phyloP scores from a whole-genome alignment of 192 early-diverging fungal species.

The Fimicolochytrium jonesii region DNA sequence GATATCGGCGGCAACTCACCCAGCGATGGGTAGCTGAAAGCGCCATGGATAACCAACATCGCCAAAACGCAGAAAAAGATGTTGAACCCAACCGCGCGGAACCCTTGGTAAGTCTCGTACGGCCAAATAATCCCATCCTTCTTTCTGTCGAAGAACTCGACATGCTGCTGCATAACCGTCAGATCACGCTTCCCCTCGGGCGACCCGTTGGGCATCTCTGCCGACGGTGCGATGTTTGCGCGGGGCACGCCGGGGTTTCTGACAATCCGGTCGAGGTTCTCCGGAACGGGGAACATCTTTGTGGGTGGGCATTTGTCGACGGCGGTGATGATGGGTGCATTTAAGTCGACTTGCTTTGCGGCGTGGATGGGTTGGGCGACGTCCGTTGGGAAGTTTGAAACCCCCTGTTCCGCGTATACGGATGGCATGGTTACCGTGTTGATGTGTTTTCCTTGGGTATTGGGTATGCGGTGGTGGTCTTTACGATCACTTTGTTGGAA shows the following conservation, averaged over 20 bases:
- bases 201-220: conserved; percentile 19
- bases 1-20: conserved; percentile 18
- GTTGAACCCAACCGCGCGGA: conserved; percentile 44
- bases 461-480: too few relatives aligned
- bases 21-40: conserved; percentile 33
- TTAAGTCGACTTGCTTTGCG: too few relatives aligned
- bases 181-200: conserved; percentile 9
- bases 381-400: too few relatives aligned
- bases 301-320: not conserved
- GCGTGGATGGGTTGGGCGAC: too few relatives aligned
- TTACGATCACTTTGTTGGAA: too few relatives aligned
- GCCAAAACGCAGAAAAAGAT: conserved; percentile 32
- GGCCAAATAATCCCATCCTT: conserved; percentile 34
- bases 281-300: conserved; percentile 5
- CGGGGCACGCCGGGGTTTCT: conserved; percentile 23
- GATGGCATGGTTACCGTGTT: too few relatives aligned
- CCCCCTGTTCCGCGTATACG: too few relatives aligned
- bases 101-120: conserved; percentile 29
- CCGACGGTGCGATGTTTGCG: conserved; percentile 5
- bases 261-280: conserved; percentile 6
- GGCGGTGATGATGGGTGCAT: not conserved
- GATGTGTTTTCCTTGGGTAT: too few relatives aligned
- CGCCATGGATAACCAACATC: conserved; percentile 35
- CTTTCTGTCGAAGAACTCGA: conserved; percentile 45
- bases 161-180: conserved; percentile 48